phyloP scores from a whole-genome alignment of 2,329 filamentous ascomycete genomes.

The Fusarium transvaalense region DNA sequence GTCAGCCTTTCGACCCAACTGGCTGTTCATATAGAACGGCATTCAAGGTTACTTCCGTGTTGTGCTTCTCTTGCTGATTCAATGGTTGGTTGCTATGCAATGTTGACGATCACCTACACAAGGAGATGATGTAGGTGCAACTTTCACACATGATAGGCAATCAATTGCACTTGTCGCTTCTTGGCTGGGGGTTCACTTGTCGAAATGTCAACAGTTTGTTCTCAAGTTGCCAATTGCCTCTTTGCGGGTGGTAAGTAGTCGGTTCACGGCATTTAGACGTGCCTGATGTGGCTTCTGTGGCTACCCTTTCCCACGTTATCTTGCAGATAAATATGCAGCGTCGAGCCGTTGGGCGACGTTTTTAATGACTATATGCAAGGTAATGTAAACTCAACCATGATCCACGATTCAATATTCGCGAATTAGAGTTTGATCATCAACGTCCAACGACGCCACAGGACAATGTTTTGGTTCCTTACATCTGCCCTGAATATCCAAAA shows the following conservation, averaged over 20 bases:
- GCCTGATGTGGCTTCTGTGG: slow-evolving; percentile 34
- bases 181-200: slow-evolving; percentile 1
- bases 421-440: slow-evolving; percentile 25
- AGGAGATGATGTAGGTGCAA: slow-evolving; percentile 7
- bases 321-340: slow-evolving; percentile 24
- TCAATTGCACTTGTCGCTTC: slow-evolving; percentile 7
- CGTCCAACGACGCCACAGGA: slow-evolving; percentile 29
- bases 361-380: slow-evolving; percentile 13
- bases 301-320: slow-evolving; percentile 25
- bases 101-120: slow-evolving; percentile 9
- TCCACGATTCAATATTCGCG: slow-evolving; percentile 8
- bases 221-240: neutral
- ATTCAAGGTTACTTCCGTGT: neutral
- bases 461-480: slow-evolving; percentile 9
- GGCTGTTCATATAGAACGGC: slow-evolving; percentile 1
- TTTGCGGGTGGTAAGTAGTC: neutral
- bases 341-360: slow-evolving; percentile 22
- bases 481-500: slow-evolving; percentile 7
- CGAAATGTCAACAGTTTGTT: slow-evolving; percentile 6
- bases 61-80: slow-evolving; percentile 7
- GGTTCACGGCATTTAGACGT: neutral
- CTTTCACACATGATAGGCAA: slow-evolving; percentile 11
- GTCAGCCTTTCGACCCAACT: slow-evolving; percentile 11
- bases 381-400: slow-evolving; percentile 9
- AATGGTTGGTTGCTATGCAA: slow-evolving; percentile 26